Percentiles rank a stretch among this genome's conserved stretches.
phyloP scores from a whole-genome alignment of 2,329 filamentous ascomycete species.

The Fusarium compactum region DNA sequence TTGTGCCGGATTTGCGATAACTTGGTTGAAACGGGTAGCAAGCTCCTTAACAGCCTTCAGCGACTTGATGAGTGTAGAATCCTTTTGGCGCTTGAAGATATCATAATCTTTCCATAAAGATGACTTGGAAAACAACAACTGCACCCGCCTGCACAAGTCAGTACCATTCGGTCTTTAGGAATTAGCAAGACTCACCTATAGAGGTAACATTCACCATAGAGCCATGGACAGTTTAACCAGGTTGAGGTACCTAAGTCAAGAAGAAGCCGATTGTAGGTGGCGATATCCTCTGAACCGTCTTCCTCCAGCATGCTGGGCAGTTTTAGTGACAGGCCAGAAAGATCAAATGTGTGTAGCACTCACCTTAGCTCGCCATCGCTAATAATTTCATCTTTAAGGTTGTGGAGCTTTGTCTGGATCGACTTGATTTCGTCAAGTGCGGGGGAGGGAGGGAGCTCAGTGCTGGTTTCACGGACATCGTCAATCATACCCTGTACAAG shows the following conservation, averaged over 20 bases:
- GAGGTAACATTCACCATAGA: conserved; percentile 16
- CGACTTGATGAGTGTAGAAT: conserved; percentile 3
- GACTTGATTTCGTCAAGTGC: conserved; percentile 3
- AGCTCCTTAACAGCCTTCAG: conserved; percentile 1
- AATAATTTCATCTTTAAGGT: not conserved
- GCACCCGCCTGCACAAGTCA: conserved; percentile 5
- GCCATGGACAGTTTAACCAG: conserved; percentile 17
- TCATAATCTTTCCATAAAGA: conserved; percentile 4
- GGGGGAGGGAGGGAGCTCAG: not conserved
- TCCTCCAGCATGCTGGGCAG: not conserved
- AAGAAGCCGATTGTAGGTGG: conserved; percentile 6
- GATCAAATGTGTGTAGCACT: not conserved
- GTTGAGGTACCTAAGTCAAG: not conserved
- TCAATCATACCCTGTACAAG: conserved; percentile 10
- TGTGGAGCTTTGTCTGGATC: not conserved
- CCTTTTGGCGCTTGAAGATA: conserved; percentile 15
- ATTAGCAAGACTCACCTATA: not conserved
- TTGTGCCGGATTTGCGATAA: not conserved
- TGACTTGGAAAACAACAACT: conserved; percentile 5
- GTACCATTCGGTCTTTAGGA: not conserved
- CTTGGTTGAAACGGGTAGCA: not conserved
- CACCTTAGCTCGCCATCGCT: not conserved
- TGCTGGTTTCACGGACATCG: not conserved
- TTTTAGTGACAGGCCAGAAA: not conserved
- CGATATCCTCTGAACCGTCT: not conserved